A percentile compares a stretch with the other conserved stretches of the same genome.
Evolutionary conservation across 768 basidiomycete genomes (phyloP).

Genomic region (Clavaria fumosa): DNA sequence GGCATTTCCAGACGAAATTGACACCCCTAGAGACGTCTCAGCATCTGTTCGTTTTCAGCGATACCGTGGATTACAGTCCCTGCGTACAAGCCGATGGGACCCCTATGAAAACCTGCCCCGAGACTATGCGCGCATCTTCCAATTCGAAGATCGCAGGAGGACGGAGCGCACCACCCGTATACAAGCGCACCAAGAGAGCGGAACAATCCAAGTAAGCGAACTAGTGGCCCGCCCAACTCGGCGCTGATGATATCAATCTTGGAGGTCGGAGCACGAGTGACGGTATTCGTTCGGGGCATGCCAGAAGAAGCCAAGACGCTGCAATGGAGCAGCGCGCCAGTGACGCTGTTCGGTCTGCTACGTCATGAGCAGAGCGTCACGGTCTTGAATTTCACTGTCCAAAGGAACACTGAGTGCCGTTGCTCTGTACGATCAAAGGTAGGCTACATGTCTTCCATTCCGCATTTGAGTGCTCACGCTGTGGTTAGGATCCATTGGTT

Average conservation of each 20-base stretch:
- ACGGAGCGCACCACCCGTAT: slow-evolving; percentile 61
- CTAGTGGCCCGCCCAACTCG: neutral
- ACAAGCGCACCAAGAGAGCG: slow-evolving; percentile 45
- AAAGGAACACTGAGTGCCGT: slow-evolving; percentile 88
- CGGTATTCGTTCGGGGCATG: slow-evolving; percentile 59
- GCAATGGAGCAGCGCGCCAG: slow-evolving; percentile 27
- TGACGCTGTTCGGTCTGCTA: slow-evolving; percentile 67
- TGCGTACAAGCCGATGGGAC: slow-evolving; percentile 96
- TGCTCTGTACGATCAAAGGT: slow-evolving; percentile 88
- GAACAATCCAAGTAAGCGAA: slow-evolving; percentile 45
- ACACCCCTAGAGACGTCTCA: slow-evolving; percentile 76
- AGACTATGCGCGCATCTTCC: slow-evolving; percentile 91
- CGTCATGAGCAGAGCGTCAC: slow-evolving; percentile 96
- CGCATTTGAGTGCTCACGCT: slow-evolving; percentile 5
- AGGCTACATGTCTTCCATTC: slow-evolving; percentile 1
- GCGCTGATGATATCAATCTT: slow-evolving; percentile 1
- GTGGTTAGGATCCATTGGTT: slow-evolving; percentile 73
- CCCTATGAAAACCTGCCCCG: slow-evolving; percentile 89
- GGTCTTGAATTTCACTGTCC: slow-evolving; percentile 82
- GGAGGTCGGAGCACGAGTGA: slow-evolving; percentile 73
- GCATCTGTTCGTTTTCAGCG: slow-evolving; percentile 79
- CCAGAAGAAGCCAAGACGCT: slow-evolving; percentile 43
- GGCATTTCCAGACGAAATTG: slow-evolving; percentile 91
- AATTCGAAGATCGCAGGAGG: slow-evolving; percentile 87
- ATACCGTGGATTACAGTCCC: slow-evolving; percentile 80